Conservation (phyloP, 495 filamentous ascomycete species). For the Lasiosphaeria ovina region DNA sequence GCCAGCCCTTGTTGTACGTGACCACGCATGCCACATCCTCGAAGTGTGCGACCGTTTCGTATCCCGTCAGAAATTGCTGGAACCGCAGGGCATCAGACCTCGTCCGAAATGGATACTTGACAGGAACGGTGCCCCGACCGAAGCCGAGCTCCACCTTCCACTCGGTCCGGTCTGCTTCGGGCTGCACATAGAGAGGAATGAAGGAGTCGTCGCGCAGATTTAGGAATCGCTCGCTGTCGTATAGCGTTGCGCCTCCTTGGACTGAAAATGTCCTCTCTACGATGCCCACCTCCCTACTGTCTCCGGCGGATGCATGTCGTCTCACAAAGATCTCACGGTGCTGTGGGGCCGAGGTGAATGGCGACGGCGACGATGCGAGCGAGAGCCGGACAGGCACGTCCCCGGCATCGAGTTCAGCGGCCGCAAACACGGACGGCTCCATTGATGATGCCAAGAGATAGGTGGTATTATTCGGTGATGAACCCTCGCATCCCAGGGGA, state of each 20-base stretch:
- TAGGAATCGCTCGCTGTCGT: neutral
- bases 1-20: neutral
- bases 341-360: neutral
- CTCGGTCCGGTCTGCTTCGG: neutral
- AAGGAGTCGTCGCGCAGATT: neutral
- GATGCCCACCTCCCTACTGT: neutral
- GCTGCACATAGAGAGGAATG: neutral
- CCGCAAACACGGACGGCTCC: neutral
- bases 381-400: neutral
- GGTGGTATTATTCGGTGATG: neutral
- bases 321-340: neutral
- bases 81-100: conserved; percentile 1
- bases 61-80: conserved; percentile 8
- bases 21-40: neutral
- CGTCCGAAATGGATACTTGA: neutral
- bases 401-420: neutral
- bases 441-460: neutral
- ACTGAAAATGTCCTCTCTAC: neutral
- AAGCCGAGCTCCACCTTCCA: neutral
- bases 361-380: neutral
- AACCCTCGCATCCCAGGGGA: neutral
- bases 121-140: neutral
- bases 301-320: neutral
- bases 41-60: neutral
- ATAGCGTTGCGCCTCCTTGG: neutral